These are phyloP conservation scores for Metarhizium sp. DNA, from an alignment of 2,329 filamentous ascomycete species.

Conservation along the genomic window DNA sequence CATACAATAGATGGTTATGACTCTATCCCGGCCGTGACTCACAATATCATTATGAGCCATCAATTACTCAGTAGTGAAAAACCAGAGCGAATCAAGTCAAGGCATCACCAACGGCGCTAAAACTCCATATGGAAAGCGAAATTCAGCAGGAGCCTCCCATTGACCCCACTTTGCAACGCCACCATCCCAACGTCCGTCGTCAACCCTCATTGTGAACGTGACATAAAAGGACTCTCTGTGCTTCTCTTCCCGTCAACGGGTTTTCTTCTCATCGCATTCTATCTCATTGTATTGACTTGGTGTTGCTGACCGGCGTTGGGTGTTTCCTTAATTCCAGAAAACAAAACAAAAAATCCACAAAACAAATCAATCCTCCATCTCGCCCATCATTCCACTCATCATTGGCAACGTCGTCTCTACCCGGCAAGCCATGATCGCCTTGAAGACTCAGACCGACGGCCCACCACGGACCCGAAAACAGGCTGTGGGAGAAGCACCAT, in stretches of 20 bases:
- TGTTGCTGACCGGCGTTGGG: neutral
- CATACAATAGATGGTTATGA: neutral
- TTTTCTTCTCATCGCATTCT: neutral
- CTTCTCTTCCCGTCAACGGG: neutral
- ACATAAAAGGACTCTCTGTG: neutral
- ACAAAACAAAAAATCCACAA: neutral
- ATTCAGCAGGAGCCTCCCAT: neutral
- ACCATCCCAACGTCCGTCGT: neutral
- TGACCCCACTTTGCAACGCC: constrained; percentile 1
- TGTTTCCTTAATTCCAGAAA: neutral
- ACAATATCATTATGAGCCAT: neutral
- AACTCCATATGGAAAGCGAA: neutral
- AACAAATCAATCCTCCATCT: neutral
- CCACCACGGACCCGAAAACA: constrained; percentile 28
- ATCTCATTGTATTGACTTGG: neutral
- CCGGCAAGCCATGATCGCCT: constrained; percentile 27
- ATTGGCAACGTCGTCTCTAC: neutral
- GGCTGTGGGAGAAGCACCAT: constrained; percentile 33
- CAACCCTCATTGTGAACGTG: neutral
- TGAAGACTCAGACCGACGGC: constrained; percentile 19
- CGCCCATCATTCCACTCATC: neutral
- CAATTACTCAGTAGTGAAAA: neutral
- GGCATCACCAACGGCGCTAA: neutral
- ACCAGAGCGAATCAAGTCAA: neutral
- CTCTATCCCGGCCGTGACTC: neutral